Percentiles rank a stretch among this genome's conserved stretches.
Conservation (phyloP, 2,329 filamentous ascomycete genomes). For the Alternaria rosae region DNA sequence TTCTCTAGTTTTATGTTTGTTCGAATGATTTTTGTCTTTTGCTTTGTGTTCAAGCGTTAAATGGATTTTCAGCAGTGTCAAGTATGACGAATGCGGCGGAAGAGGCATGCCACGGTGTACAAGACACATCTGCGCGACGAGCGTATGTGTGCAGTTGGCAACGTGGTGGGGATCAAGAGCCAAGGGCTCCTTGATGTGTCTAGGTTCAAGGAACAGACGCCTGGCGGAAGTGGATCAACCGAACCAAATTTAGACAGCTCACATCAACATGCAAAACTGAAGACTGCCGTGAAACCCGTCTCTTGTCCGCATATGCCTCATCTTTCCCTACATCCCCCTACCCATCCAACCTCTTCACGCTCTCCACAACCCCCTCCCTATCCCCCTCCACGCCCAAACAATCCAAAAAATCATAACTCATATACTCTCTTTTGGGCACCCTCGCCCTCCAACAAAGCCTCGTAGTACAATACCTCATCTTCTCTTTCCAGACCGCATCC, state of each 20-base stretch:
- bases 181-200: neutral
- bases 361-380: neutral
- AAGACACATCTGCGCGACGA: neutral
- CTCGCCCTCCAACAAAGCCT: conserved; percentile 32
- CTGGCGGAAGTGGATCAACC: neutral
- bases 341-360: neutral
- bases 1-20: neutral
- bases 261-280: neutral
- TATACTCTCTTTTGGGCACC: conserved; percentile 30
- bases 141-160: neutral
- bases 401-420: conserved; percentile 32
- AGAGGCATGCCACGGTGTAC: neutral
- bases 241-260: neutral
- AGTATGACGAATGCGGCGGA: neutral
- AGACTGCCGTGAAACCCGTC: neutral
- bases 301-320: neutral
- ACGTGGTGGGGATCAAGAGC: neutral
- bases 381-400: conserved; percentile 20
- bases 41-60: neutral
- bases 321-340: neutral
- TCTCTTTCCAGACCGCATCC: conserved; percentile 12
- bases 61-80: neutral
- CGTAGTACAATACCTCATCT: conserved; percentile 16
- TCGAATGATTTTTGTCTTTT: neutral
- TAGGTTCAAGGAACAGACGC: neutral